phyloP scores from a whole-genome alignment of 192 early-diverging fungal species.

The Mortierella antarctica region DNA sequence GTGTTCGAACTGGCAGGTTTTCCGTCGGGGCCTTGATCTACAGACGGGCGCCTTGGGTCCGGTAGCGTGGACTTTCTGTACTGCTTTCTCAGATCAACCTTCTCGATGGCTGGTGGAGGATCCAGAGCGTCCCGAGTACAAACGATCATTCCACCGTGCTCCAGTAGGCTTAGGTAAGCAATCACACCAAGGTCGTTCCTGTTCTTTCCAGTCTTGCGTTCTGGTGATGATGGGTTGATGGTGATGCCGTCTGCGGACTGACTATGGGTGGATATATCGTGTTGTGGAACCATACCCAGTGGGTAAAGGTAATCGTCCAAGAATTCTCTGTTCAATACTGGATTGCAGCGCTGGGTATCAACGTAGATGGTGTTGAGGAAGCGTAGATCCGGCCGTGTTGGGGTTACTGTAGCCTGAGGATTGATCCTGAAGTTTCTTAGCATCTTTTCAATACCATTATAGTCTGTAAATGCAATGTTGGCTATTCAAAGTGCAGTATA shows the following conservation, averaged over 20 bases:
- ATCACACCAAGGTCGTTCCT: slow-evolving; percentile 48
- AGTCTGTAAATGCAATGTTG: slow-evolving; percentile 75
- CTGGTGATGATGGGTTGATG: slow-evolving; percentile 44
- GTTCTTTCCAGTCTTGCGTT: slow-evolving; percentile 37
- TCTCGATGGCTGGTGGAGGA: slow-evolving; percentile 7
- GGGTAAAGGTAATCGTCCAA: slow-evolving; percentile 45
- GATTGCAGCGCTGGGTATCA: slow-evolving; percentile 57
- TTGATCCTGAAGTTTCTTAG: slow-evolving; percentile 64
- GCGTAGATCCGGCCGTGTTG: slow-evolving; percentile 70
- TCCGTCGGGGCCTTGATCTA: background rate
- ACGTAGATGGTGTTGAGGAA: slow-evolving; percentile 69
- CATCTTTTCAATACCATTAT: slow-evolving; percentile 67
- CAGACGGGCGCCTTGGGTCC: slow-evolving; percentile 3
- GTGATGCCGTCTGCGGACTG: slow-evolving; percentile 11
- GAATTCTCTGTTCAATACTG: slow-evolving; percentile 31
- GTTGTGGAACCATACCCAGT: slow-evolving; percentile 56
- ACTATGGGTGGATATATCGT: slow-evolving; percentile 61
- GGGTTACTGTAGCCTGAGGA: slow-evolving; percentile 59
- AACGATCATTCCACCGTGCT: slow-evolving; percentile 76
- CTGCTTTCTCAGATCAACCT: slow-evolving; percentile 29
- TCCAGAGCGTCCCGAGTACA: slow-evolving; percentile 67
- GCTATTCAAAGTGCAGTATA: slow-evolving; percentile 33
- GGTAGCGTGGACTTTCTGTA: slow-evolving; percentile 30
- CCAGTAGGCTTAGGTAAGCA: slow-evolving; percentile 65
- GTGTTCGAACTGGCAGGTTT: background rate